Conservation (phyloP, 495 filamentous ascomycete genomes). For the Peziza echinospora region DNA sequence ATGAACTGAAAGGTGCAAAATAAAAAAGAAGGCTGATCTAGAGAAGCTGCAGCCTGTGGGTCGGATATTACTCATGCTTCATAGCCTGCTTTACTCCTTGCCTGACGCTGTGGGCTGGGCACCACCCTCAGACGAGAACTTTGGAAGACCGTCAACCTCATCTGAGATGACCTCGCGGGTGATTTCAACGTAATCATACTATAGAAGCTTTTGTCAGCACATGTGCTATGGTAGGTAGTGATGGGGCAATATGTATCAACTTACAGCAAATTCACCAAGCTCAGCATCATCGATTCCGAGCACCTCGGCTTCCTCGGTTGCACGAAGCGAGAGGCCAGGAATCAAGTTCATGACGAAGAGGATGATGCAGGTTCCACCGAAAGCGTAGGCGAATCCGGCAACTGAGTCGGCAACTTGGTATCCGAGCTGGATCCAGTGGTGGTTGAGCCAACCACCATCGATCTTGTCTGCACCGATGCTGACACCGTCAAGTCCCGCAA, state of each 20-base stretch:
- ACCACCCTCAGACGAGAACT: background rate
- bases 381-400: slow-evolving; percentile 67
- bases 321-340: slow-evolving; percentile 61
- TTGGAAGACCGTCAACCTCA: slow-evolving; percentile 17
- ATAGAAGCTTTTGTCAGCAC: background rate
- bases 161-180: slow-evolving; percentile 59
- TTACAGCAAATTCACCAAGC: slow-evolving; percentile 76
- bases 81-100: background rate
- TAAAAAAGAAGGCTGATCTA: background rate
- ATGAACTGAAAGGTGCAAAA: background rate
- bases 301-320: slow-evolving; percentile 65
- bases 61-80: background rate
- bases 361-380: slow-evolving; percentile 65
- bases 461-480: slow-evolving; percentile 38
- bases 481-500: slow-evolving; percentile 66
- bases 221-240: too few relatives aligned
- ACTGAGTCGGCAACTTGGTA: slow-evolving; percentile 80
- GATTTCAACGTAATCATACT: slow-evolving; percentile 89
- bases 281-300: slow-evolving; percentile 86
- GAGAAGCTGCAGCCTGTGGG: background rate
- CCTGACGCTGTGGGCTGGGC: background rate
- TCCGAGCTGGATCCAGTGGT: slow-evolving; percentile 69
- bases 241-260: too few relatives aligned
- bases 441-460: slow-evolving; percentile 75
- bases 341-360: slow-evolving; percentile 73